phyloP scores from a whole-genome alignment of 2,329 filamentous ascomycete genomes.

The Sarocladium brachiariae region DNA sequence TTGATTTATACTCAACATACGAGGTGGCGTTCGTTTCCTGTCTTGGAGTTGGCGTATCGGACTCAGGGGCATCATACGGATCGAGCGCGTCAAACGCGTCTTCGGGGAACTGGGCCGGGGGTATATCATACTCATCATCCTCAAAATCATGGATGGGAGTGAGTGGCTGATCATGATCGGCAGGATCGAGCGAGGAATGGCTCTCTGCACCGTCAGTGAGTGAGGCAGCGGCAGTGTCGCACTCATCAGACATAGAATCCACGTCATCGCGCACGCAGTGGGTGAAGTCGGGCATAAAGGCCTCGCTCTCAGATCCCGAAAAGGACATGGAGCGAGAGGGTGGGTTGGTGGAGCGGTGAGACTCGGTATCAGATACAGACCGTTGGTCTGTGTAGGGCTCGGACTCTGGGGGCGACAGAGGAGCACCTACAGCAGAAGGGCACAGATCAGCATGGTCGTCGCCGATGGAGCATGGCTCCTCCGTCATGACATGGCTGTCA shows the following conservation, averaged over 20 bases:
- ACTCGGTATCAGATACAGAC: conserved; percentile 16
- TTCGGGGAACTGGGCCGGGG: conserved; percentile 32
- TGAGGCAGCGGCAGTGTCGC: conserved; percentile 36
- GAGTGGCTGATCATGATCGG: conserved; percentile 20
- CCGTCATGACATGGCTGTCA: conserved; percentile 32
- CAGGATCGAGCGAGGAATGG: conserved; percentile 25
- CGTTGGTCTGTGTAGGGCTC: conserved; percentile 33
- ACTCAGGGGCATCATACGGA: conserved; percentile 26
- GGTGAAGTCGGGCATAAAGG: conserved; percentile 24
- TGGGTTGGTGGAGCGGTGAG: conserved; percentile 27
- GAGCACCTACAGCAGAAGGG: conserved; percentile 15
- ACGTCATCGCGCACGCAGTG: conserved; percentile 27
- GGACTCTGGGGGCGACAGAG: conserved; percentile 38
- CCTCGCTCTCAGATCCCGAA: conserved; percentile 42
- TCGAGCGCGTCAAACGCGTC: conserved; percentile 29
- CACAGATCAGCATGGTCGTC: conserved; percentile 15
- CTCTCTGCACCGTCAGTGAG: conserved; percentile 39
- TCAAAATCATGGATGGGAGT: conserved; percentile 23
- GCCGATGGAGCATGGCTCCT: conserved; percentile 33
- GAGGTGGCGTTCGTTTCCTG: conserved; percentile 25
- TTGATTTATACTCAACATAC: conserved; percentile 30
- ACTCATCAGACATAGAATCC: conserved; percentile 37
- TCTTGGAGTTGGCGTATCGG: conserved; percentile 38
- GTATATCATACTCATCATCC: conserved; percentile 27
- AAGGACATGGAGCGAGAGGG: conserved; percentile 45